phyloP scores from a whole-genome alignment of 2,329 filamentous ascomycete species.

The Aspergillus fumigatiaffinis region DNA sequence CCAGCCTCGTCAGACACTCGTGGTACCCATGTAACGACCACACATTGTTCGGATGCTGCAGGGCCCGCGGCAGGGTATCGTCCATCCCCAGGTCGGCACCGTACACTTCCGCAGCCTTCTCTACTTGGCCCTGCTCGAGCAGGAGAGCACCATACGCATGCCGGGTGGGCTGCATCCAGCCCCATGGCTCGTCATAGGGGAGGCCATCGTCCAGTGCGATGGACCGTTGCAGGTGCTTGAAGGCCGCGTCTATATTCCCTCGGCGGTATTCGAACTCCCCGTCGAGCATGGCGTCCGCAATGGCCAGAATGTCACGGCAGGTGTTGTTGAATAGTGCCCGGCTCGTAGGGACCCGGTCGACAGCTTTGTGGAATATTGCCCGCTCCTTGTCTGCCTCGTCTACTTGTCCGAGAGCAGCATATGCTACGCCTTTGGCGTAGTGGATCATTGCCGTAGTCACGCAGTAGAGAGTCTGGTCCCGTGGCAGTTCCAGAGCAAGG shows the following conservation, averaged over 20 bases:
- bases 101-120: slow-evolving; percentile 57
- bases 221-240: slow-evolving; percentile 54
- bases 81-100: slow-evolving; percentile 59
- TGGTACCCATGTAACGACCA: slow-evolving; percentile 72
- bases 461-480: slow-evolving; percentile 60
- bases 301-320: slow-evolving; percentile 58
- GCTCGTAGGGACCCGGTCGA: slow-evolving; percentile 51
- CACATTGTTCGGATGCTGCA: slow-evolving; percentile 68
- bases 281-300: slow-evolving; percentile 63
- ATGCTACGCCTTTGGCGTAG: slow-evolving; percentile 66
- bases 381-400: slow-evolving; percentile 53
- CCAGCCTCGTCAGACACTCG: slow-evolving; percentile 61
- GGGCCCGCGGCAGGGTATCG: slow-evolving; percentile 58
- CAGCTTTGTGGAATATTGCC: slow-evolving; percentile 49
- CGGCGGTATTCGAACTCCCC: slow-evolving; percentile 70
- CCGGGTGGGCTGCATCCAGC: slow-evolving; percentile 71
- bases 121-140: slow-evolving; percentile 60
- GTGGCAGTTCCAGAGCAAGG: slow-evolving; percentile 52
- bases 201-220: slow-evolving; percentile 60
- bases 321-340: slow-evolving; percentile 68
- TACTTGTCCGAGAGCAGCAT: slow-evolving; percentile 56
- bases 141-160: slow-evolving; percentile 68
- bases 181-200: slow-evolving; percentile 72
- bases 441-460: slow-evolving; percentile 64
- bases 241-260: slow-evolving; percentile 56